Conservation (phyloP, 1,284 basidiomycete genomes). For the Ustilago shanxiensis region DNA sequence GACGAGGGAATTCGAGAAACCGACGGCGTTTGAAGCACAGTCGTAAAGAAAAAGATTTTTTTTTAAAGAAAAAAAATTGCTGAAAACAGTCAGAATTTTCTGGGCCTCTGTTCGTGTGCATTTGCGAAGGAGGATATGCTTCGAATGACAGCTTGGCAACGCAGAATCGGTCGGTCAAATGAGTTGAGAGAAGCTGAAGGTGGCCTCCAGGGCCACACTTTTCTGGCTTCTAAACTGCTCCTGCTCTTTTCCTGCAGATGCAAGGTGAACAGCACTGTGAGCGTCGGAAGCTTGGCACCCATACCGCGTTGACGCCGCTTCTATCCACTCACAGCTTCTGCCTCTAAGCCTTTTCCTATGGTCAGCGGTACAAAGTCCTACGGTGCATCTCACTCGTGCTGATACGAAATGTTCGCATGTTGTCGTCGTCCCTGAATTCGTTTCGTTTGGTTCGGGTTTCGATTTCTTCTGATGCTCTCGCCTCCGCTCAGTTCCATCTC, state of each 20-base stretch:
- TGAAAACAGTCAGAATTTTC: background rate
- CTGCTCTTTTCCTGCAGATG: slow-evolving; percentile 4
- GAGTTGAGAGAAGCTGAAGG: background rate
- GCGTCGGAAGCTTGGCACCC: slow-evolving; percentile 54
- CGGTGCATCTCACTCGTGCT: background rate
- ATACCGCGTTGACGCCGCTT: slow-evolving; percentile 12
- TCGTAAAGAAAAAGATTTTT: background rate
- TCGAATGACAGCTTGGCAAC: slow-evolving; percentile 9
- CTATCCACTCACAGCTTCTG: background rate
- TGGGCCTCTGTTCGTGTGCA: slow-evolving; percentile 2
- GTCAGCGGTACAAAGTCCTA: background rate
- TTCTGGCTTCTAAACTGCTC: background rate
- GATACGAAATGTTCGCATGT: background rate
- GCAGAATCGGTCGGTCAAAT: background rate
- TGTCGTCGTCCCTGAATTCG: slow-evolving; percentile 6
- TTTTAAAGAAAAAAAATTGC: slow-evolving; percentile 2
- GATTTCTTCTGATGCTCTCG: background rate
- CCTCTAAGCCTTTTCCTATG: background rate
- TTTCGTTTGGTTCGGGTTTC: background rate
- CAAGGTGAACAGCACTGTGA: slow-evolving; percentile 22
- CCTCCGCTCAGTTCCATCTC: background rate
- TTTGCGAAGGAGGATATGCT: background rate
- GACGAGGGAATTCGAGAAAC: slow-evolving; percentile 11
- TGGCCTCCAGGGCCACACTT: background rate
- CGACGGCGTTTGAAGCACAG: slow-evolving; percentile 13